Evolutionary conservation across 2,329 filamentous ascomycete genomes (phyloP).

Genomic region (Beauveria rudraprayagi): DNA sequence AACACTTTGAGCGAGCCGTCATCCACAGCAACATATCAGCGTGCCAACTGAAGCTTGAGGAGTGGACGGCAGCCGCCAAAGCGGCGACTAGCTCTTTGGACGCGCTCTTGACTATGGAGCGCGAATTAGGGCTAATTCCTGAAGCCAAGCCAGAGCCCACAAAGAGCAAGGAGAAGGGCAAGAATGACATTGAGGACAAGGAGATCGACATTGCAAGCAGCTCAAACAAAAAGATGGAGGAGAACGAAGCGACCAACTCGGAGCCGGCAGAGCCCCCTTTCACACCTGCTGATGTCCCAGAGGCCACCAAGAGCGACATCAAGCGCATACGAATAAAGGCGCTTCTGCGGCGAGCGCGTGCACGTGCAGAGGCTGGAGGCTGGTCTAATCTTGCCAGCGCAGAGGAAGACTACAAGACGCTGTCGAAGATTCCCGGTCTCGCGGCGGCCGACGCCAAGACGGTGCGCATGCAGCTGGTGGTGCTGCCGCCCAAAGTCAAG

Average conservation of each 20-base stretch:
- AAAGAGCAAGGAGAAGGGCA: background rate
- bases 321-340: slow-evolving; percentile 74
- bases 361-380: slow-evolving; percentile 59
- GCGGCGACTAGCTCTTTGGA: slow-evolving; percentile 67
- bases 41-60: slow-evolving; percentile 74
- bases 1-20: slow-evolving; percentile 82
- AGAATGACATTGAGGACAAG: slow-evolving; percentile 22
- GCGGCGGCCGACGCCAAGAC: slow-evolving; percentile 57
- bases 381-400: slow-evolving; percentile 78
- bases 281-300: slow-evolving; percentile 14
- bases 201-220: slow-evolving; percentile 24
- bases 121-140: slow-evolving; percentile 20
- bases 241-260: background rate
- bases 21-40: slow-evolving; percentile 83
- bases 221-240: background rate
- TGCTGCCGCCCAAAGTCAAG: slow-evolving; percentile 61
- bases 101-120: slow-evolving; percentile 39
- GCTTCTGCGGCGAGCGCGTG: slow-evolving; percentile 69
- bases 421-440: slow-evolving; percentile 50
- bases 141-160: slow-evolving; percentile 36
- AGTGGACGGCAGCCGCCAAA: slow-evolving; percentile 77
- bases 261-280: slow-evolving; percentile 25
- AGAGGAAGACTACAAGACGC: slow-evolving; percentile 66
- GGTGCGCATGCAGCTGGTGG: slow-evolving; percentile 56
- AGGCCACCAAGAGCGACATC: slow-evolving; percentile 45